Evolutionary conservation across 108 stramenopile species (phyloP).

Genomic region (Skeletonema grethae): DNA sequence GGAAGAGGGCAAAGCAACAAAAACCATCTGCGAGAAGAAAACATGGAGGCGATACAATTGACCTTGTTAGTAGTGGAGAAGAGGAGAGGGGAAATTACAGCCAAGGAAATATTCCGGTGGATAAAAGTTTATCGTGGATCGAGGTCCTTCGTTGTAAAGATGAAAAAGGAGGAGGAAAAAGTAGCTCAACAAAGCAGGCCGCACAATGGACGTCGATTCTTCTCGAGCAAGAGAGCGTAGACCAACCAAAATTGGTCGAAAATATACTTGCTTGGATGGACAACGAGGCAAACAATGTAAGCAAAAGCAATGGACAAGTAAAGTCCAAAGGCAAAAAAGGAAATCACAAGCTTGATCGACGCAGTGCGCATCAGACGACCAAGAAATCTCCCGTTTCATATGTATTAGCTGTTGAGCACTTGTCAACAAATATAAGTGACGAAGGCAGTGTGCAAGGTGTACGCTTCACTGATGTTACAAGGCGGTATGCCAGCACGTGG

Average conservation of each 20-base stretch:
- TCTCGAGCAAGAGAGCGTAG: constrained; percentile 33
- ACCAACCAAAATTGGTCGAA: constrained; percentile 57
- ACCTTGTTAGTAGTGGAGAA: constrained; percentile 15
- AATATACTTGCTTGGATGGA: constrained; percentile 26
- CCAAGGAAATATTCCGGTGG: not conserved
- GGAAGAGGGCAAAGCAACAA: not conserved
- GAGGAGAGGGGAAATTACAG: not conserved
- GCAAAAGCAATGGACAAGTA: constrained; percentile 1
- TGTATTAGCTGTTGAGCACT: constrained; percentile 74
- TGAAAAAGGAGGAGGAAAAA: constrained; percentile 7
- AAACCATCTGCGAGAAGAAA: not conserved
- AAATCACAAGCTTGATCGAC: constrained; percentile 7
- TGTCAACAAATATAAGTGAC: not conserved
- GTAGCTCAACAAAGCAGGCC: not conserved
- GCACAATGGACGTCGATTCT: constrained; percentile 39
- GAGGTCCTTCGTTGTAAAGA: constrained; percentile 48
- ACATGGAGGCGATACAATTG: constrained; percentile 7
- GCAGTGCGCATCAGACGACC: not conserved
- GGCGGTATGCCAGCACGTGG: constrained; percentile 75
- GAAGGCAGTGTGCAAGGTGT: not conserved
- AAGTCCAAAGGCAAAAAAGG: constrained; percentile 1
- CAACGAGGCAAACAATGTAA: constrained; percentile 1
- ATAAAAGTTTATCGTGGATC: constrained; percentile 43
- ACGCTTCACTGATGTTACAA: constrained; percentile 85
- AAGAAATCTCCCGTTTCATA: constrained; percentile 55